These are phyloP conservation scores for Apophysomyces sp. DNA, from an alignment of 371 early-diverging fungal species.

Conservation along the genomic window DNA sequence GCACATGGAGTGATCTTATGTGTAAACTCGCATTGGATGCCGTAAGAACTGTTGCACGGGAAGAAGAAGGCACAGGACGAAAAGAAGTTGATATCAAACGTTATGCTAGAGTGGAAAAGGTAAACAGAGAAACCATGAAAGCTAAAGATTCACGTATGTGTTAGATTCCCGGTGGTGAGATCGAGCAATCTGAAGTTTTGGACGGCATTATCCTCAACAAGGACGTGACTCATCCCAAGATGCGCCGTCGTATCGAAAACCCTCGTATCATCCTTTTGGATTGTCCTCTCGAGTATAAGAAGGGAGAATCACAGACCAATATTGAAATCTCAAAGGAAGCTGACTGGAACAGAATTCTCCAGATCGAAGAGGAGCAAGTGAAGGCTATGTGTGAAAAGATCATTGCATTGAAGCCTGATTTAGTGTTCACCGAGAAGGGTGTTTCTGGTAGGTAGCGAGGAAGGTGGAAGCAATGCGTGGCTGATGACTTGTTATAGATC, in stretches of 20 bases:
- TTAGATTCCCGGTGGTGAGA: slow-evolving; percentile 97
- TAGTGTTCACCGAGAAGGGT: slow-evolving; percentile 99
- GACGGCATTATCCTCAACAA: slow-evolving; percentile 99
- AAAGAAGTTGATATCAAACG: slow-evolving; percentile 97
- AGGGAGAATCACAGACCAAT: slow-evolving; percentile 99
- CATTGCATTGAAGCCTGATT: slow-evolving; percentile 94
- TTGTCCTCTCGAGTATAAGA: slow-evolving; percentile 99
- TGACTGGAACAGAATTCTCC: slow-evolving; percentile 96
- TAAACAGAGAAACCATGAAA: slow-evolving; percentile 22
- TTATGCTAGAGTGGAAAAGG: slow-evolving; percentile 97
- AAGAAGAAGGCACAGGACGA: slow-evolving; percentile 70
- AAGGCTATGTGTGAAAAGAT: slow-evolving; percentile 96
- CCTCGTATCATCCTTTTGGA: slow-evolving; percentile 98
- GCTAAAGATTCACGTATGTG: background rate
- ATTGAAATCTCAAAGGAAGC: slow-evolving; percentile 97
- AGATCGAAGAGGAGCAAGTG: slow-evolving; percentile 99
- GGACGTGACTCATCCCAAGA: slow-evolving; percentile 99
- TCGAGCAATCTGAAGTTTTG: slow-evolving; percentile 95
- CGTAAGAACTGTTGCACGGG: slow-evolving; percentile 85
- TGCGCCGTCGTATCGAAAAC: slow-evolving; percentile 98
- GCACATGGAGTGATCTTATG: slow-evolving; percentile 96
- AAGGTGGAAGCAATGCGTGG: background rate
- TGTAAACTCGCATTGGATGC: slow-evolving; percentile 97
- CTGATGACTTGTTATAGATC: slow-evolving; percentile 51
- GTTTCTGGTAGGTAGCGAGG: slow-evolving; percentile 74